These are phyloP conservation scores for Huntiella decipiens DNA, from an alignment of 2,329 filamentous ascomycete genomes.

Conservation along the genomic window DNA sequence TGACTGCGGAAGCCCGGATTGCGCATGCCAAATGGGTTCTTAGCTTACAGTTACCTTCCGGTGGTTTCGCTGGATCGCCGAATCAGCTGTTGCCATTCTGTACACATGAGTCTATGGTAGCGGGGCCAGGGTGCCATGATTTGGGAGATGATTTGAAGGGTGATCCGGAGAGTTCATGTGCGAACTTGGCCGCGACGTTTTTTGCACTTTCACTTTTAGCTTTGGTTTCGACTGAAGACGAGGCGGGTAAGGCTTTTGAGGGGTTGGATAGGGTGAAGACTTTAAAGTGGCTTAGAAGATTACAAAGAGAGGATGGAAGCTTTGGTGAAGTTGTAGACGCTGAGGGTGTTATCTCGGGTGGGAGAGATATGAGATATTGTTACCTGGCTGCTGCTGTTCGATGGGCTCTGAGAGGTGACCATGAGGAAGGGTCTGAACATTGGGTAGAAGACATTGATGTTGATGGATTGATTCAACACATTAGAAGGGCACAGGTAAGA, in stretches of 20 bases:
- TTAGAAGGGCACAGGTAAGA: slow-evolving; percentile 40
- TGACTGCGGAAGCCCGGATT: slow-evolving; percentile 25
- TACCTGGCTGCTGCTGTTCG: slow-evolving; percentile 68
- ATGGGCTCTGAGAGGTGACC: slow-evolving; percentile 56
- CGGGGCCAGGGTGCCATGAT: not conserved
- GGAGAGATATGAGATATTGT: slow-evolving; percentile 70
- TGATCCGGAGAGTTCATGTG: slow-evolving; percentile 13
- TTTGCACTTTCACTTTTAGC: slow-evolving; percentile 67
- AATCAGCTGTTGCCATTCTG: slow-evolving; percentile 33
- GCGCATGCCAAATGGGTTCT: slow-evolving; percentile 59
- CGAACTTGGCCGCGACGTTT: slow-evolving; percentile 73
- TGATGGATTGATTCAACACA: slow-evolving; percentile 47
- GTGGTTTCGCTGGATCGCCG: slow-evolving; percentile 78
- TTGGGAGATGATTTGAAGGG: not conserved
- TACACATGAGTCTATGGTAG: slow-evolving; percentile 14
- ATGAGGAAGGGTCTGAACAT: slow-evolving; percentile 28
- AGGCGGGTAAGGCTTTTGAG: slow-evolving; percentile 28
- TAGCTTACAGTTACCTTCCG: slow-evolving; percentile 62
- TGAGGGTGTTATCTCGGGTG: slow-evolving; percentile 45
- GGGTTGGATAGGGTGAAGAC: slow-evolving; percentile 49
- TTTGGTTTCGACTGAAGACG: slow-evolving; percentile 24
- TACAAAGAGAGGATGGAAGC: slow-evolving; percentile 73
- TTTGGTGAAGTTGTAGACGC: slow-evolving; percentile 67
- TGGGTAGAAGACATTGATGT: slow-evolving; percentile 57
- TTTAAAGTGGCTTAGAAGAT: slow-evolving; percentile 50